Evolutionary conservation across 2,329 filamentous ascomycete genomes (phyloP).

Genomic region (Trichoderma polysporum): DNA sequence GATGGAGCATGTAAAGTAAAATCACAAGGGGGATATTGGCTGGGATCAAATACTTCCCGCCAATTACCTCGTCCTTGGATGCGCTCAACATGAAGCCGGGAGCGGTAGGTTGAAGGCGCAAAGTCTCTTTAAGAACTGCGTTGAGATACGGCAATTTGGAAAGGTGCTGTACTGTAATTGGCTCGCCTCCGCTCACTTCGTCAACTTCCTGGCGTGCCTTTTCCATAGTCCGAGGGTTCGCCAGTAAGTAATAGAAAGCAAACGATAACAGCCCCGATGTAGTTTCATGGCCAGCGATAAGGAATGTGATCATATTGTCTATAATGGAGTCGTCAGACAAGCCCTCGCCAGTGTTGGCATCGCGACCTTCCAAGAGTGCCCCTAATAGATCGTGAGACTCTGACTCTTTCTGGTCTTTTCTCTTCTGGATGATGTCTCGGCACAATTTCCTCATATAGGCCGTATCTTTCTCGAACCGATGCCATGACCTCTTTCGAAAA

Average conservation of each 20-base stretch:
- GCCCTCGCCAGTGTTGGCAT: slow-evolving; percentile 47
- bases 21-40: slow-evolving; percentile 44
- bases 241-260: slow-evolving; percentile 58
- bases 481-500: slow-evolving; percentile 3
- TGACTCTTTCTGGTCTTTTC: not conserved
- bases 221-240: slow-evolving; percentile 53
- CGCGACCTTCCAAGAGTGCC: not conserved
- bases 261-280: slow-evolving; percentile 64
- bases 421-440: slow-evolving; percentile 13
- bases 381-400: slow-evolving; percentile 1
- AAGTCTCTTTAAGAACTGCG: slow-evolving; percentile 59
- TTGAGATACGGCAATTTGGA: slow-evolving; percentile 62
- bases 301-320: slow-evolving; percentile 68
- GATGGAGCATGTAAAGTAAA: slow-evolving; percentile 51
- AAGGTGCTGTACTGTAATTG: slow-evolving; percentile 58
- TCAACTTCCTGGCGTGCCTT: slow-evolving; percentile 65
- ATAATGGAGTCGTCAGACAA: slow-evolving; percentile 60
- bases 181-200: slow-evolving; percentile 53
- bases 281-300: slow-evolving; percentile 67
- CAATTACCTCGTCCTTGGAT: slow-evolving; percentile 44
- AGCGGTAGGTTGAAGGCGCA: slow-evolving; percentile 31
- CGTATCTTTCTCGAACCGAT: slow-evolving; percentile 7
- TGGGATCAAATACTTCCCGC: slow-evolving; percentile 54
- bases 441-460: slow-evolving; percentile 4
- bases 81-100: slow-evolving; percentile 33